Percentiles rank a stretch among this genome's conserved stretches.
Evolutionary conservation across 2,329 filamentous ascomycete genomes (phyloP).

Genomic region (Cadophora malorum): DNA sequence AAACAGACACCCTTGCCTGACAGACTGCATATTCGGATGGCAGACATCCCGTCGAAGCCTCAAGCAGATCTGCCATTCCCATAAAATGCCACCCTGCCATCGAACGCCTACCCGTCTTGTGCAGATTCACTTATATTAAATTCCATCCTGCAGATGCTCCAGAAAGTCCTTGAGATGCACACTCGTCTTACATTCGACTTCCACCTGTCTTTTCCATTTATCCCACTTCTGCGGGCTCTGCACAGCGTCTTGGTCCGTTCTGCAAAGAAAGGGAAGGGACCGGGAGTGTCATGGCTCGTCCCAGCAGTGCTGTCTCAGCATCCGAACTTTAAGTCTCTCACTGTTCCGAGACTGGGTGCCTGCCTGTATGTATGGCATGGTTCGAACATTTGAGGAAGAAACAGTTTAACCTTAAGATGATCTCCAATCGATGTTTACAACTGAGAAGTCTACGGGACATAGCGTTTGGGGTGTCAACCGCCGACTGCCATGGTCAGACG

Average conservation of each 20-base stretch:
- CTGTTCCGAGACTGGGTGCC: neutral
- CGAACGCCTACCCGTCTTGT: neutral
- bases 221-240: neutral
- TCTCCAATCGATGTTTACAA: constrained; percentile 13
- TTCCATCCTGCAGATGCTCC: neutral
- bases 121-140: constrained; percentile 9
- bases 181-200: neutral
- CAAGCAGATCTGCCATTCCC: neutral
- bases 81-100: neutral
- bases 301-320: constrained; percentile 13
- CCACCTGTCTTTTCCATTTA: neutral
- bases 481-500: neutral
- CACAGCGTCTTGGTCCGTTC: neutral
- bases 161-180: neutral
- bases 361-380: neutral
- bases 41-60: neutral
- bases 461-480: neutral
- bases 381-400: neutral
- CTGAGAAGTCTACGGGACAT: neutral
- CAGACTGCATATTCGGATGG: neutral
- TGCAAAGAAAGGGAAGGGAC: neutral
- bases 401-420: constrained; percentile 18
- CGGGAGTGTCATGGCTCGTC: neutral
- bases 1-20: neutral
- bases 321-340: neutral